Evolutionary conservation across 495 filamentous ascomycete genomes (phyloP).

Genomic region (Apiosordaria backusii): DNA sequence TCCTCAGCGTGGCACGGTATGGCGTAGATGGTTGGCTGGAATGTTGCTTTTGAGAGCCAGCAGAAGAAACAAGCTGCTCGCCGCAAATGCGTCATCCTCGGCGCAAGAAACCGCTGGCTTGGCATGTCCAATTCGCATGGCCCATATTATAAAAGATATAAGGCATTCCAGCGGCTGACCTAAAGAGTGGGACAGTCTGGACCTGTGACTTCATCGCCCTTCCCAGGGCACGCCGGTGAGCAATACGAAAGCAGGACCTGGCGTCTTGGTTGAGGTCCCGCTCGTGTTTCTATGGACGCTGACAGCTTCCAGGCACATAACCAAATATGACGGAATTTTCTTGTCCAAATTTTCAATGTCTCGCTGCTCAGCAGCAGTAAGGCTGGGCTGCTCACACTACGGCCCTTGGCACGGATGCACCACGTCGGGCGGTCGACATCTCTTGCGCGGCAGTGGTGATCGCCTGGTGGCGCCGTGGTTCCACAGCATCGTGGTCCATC

Average conservation of each 20-base stretch:
- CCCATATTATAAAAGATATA: background rate
- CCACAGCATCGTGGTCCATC: background rate
- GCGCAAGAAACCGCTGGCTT: background rate
- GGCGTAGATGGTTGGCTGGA: constrained; percentile 15
- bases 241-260: background rate
- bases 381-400: background rate
- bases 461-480: background rate
- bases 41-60: background rate
- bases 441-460: background rate
- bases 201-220: background rate
- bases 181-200: too few relatives aligned
- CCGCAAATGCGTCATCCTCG: constrained; percentile 4
- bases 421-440: background rate
- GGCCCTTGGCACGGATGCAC: background rate
- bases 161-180: background rate
- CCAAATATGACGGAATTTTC: background rate
- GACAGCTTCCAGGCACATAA: background rate
- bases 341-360: background rate
- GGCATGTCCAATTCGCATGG: too few relatives aligned
- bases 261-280: background rate
- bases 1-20: constrained; percentile 8
- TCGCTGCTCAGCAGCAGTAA: background rate
- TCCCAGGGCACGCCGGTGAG: background rate
- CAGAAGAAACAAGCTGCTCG: background rate
- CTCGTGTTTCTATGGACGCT: background rate